Evolutionary conservation across 805 yeast species (phyloP).

Genomic region (Ogataea polymorpha): DNA sequence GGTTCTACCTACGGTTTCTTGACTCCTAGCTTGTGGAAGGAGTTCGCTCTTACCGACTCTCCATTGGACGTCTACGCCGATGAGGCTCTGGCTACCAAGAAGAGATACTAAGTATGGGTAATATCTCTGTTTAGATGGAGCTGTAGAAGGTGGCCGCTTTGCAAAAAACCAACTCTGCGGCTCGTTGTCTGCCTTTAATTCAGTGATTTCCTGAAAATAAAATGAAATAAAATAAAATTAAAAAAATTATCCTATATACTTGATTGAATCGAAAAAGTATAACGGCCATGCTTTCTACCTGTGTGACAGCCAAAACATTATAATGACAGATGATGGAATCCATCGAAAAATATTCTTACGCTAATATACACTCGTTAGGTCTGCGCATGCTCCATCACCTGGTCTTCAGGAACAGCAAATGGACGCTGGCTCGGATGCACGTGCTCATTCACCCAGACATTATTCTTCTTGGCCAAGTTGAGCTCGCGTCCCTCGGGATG

Average conservation of each 20-base stretch:
- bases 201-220: no score
- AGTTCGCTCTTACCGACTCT: slow-evolving; percentile 77
- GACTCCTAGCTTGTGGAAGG: slow-evolving; percentile 98
- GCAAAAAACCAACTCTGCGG: no score
- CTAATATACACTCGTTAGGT: slow-evolving; percentile 9
- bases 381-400: slow-evolving; percentile 65
- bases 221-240: no score
- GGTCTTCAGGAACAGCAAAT: slow-evolving; percentile 75
- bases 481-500: slow-evolving; percentile 78
- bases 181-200: no score
- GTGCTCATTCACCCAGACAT: slow-evolving; percentile 34
- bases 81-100: slow-evolving; percentile 72
- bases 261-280: no score
- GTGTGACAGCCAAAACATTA: no score
- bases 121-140: not conserved
- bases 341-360: not conserved
- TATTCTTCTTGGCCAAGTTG: slow-evolving; percentile 24
- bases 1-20: slow-evolving; percentile 99
- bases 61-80: slow-evolving; percentile 95
- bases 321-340: no score
- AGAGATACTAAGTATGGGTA: slow-evolving; percentile 56
- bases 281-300: not conserved
- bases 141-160: not conserved
- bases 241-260: no score
- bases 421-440: slow-evolving; percentile 53